Conservation (phyloP, 208 protist genomes). For the Trypanosomatidae sp. region DNA sequence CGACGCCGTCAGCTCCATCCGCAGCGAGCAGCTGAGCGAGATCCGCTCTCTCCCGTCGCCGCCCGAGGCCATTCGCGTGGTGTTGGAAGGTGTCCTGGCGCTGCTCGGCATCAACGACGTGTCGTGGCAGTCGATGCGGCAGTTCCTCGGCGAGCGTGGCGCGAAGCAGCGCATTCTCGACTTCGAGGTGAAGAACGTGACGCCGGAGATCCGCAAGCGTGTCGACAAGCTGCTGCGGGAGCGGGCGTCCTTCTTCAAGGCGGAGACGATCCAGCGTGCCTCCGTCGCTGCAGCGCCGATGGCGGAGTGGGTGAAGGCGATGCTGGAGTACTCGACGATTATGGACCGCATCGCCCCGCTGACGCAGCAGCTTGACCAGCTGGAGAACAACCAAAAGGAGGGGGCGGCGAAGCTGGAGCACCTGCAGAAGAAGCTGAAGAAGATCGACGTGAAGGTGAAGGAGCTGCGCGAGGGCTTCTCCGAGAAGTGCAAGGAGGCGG, state of each 20-base stretch:
- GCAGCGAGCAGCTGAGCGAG: slow-evolving; percentile 94
- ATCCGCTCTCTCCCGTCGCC: slow-evolving; percentile 94
- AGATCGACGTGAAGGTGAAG: slow-evolving; percentile 88
- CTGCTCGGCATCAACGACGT: slow-evolving; percentile 95
- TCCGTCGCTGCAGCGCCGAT: slow-evolving; percentile 95
- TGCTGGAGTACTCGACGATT: slow-evolving; percentile 95
- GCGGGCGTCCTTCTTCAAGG: slow-evolving; percentile 92
- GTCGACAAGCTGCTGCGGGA: slow-evolving; percentile 84
- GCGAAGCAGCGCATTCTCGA: slow-evolving; percentile 96
- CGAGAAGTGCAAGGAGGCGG: slow-evolving; percentile 94
- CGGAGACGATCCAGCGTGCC: slow-evolving; percentile 90
- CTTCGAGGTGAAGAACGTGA: slow-evolving; percentile 95
- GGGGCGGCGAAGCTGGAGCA: slow-evolving; percentile 78
- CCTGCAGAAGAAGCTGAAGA: slow-evolving; percentile 84
- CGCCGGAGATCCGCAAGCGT: slow-evolving; percentile 74
- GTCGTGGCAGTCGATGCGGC: slow-evolving; percentile 97
- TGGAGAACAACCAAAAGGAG: slow-evolving; percentile 73
- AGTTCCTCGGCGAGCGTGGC: slow-evolving; percentile 92
- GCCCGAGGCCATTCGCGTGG: slow-evolving; percentile 94
- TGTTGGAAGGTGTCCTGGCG: slow-evolving; percentile 95
- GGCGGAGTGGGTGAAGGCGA: slow-evolving; percentile 97
- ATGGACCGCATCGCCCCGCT: slow-evolving; percentile 92
- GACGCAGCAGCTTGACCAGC: slow-evolving; percentile 73
- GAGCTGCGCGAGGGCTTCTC: slow-evolving; percentile 80
- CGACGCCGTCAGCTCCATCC: slow-evolving; percentile 94